Conservation (phyloP, 306 rosid species). For the Pyrus communis region DNA sequence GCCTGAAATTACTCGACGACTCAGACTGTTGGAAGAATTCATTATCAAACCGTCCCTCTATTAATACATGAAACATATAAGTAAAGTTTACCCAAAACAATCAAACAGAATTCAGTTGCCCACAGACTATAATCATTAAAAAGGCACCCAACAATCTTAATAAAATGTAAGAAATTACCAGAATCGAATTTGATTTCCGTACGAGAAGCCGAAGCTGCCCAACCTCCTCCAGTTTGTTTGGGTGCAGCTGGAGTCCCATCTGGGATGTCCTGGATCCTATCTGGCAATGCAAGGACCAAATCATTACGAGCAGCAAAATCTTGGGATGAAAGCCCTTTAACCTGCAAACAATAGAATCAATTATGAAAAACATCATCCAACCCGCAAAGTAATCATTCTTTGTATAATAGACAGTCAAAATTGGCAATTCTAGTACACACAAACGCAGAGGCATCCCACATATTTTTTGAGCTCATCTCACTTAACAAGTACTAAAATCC, state of each 20-base stretch:
- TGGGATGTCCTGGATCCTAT: constrained; percentile 89
- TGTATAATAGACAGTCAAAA: not conserved
- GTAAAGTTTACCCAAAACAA: not conserved
- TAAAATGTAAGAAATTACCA: constrained; percentile 31
- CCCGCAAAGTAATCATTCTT: not conserved
- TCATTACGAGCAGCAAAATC: constrained; percentile 97
- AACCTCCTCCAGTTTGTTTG: constrained; percentile 82
- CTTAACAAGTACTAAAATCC: not conserved
- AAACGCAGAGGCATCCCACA: not conserved
- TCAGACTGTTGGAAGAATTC: constrained; percentile 75
- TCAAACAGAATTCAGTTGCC: not conserved
- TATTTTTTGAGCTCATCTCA: not conserved
- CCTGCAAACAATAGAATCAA: constrained; percentile 33
- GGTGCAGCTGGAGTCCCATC: constrained; percentile 81
- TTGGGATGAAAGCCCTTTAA: constrained; percentile 77
- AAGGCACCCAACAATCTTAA: not conserved
- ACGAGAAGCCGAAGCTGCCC: constrained; percentile 83
- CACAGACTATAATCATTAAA: not conserved
- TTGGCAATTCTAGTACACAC: not conserved
- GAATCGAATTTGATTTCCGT: constrained; percentile 89
- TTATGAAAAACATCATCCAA: not conserved
- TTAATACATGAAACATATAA: constrained; percentile 16
- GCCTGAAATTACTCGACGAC: constrained; percentile 73
- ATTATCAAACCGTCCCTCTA: constrained; percentile 79
- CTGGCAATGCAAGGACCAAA: constrained; percentile 89